Evolutionary conservation across 1,284 basidiomycete genomes (phyloP).

Genomic region (Cystobasidium slooffiae): DNA sequence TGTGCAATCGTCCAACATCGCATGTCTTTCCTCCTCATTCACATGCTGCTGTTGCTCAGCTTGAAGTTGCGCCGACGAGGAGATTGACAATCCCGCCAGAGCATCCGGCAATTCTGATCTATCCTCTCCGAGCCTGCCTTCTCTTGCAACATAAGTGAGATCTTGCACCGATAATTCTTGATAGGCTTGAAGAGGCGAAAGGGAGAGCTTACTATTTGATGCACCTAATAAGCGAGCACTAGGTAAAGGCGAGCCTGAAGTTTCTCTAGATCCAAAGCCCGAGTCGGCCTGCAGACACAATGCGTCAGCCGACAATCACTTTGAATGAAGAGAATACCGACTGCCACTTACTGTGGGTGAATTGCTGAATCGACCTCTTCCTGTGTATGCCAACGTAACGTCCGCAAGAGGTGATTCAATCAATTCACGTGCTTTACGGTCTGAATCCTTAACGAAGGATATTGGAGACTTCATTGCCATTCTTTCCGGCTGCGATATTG

Average conservation of each 20-base stretch:
- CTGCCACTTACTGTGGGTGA: conserved; percentile 15
- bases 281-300: conserved; percentile 16
- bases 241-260: conserved; percentile 16
- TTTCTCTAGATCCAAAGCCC: conserved; percentile 24
- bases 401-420: conserved; percentile 34
- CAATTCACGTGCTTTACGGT: conserved; percentile 14
- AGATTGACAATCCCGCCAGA: neutral
- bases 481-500: neutral
- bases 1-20: neutral
- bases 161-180: neutral
- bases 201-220: neutral
- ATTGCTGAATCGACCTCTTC: conserved; percentile 16
- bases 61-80: neutral
- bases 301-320: neutral
- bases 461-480: neutral
- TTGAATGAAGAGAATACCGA: neutral
- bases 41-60: neutral
- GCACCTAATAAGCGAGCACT: conserved; percentile 4
- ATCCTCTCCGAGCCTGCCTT: neutral
- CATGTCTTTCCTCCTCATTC: neutral
- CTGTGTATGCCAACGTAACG: conserved; percentile 25
- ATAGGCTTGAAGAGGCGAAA: neutral
- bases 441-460: neutral
- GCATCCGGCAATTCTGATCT: too few relatives aligned
- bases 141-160: neutral